Conservation (phyloP, 352 stramenopile species). For the Phytophthora vignae region DNA sequence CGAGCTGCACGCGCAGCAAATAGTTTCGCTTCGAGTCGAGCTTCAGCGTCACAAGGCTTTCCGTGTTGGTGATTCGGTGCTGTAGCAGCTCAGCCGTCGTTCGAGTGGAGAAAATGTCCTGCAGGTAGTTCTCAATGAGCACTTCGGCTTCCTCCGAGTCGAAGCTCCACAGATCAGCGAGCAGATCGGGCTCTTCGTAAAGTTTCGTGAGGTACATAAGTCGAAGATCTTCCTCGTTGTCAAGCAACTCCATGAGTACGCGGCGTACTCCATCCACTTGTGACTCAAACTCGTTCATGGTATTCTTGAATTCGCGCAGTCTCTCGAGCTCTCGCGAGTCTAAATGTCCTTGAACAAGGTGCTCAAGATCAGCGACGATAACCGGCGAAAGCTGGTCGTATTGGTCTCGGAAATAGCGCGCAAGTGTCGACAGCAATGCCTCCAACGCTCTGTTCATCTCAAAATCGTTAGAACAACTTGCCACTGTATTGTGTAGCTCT, state of each 20-base stretch:
- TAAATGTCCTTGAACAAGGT: constrained; percentile 48
- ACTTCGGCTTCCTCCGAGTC: constrained; percentile 74
- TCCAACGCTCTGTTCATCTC: constrained; percentile 33
- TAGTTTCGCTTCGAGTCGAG: constrained; percentile 80
- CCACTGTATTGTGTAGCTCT: too few relatives aligned
- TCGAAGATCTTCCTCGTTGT: constrained; percentile 67
- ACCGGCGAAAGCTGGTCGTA: constrained; percentile 47
- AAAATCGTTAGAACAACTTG: neutral
- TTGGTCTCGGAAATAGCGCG: constrained; percentile 48
- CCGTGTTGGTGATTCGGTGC: constrained; percentile 71
- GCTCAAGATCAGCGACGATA: constrained; percentile 52
- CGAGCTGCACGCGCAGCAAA: constrained; percentile 43
- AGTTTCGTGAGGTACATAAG: constrained; percentile 69
- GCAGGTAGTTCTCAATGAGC: constrained; percentile 74
- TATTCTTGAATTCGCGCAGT: constrained; percentile 66
- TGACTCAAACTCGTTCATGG: constrained; percentile 66
- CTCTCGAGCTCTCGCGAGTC: constrained; percentile 52
- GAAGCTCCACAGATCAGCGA: constrained; percentile 60
- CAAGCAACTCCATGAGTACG: constrained; percentile 61
- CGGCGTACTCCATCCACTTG: constrained; percentile 62
- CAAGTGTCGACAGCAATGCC: constrained; percentile 52
- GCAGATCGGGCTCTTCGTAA: constrained; percentile 49
- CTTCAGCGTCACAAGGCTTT: constrained; percentile 74
- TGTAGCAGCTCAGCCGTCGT: constrained; percentile 69
- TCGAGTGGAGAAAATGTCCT: constrained; percentile 75